phyloP scores from a whole-genome alignment of 345 rosid species.

The Euphorbia peplus region DNA sequence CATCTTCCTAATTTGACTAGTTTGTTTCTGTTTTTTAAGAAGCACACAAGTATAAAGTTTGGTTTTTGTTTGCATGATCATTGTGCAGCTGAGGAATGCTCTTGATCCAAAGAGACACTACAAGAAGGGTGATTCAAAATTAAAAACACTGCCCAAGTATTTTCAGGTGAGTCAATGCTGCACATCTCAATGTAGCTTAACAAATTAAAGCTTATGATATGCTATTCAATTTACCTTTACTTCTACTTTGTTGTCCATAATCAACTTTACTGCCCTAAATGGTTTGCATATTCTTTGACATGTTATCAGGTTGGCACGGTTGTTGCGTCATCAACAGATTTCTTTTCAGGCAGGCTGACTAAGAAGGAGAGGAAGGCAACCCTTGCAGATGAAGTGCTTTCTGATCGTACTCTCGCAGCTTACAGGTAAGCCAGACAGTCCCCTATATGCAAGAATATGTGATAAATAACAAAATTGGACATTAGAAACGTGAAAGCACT shows the following conservation, averaged over 20 bases:
- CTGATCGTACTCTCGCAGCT: constrained; percentile 43
- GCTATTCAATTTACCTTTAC: background rate
- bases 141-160: constrained; percentile 64
- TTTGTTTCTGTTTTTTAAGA: background rate
- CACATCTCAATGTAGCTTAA: background rate
- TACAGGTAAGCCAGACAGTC: constrained; percentile 51
- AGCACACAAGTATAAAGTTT: background rate
- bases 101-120: constrained; percentile 84
- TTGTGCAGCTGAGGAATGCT: constrained; percentile 62
- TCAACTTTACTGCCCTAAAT: background rate
- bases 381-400: constrained; percentile 80
- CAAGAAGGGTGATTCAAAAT: constrained; percentile 62
- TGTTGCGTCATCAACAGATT: constrained; percentile 61
- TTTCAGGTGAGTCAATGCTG: constrained; percentile 60
- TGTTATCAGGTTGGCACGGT: constrained; percentile 76
- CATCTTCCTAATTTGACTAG: background rate
- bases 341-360: constrained; percentile 56
- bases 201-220: background rate
- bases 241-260: background rate
- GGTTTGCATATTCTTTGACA: constrained; percentile 8
- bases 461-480: background rate
- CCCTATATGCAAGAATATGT: background rate
- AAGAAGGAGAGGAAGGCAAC: constrained; percentile 82
- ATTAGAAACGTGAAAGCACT: too few species aligned
- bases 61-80: constrained; percentile 3